Conservation (phyloP, 2,329 filamentous ascomycete genomes). For the Elsinoe arachidis region DNA sequence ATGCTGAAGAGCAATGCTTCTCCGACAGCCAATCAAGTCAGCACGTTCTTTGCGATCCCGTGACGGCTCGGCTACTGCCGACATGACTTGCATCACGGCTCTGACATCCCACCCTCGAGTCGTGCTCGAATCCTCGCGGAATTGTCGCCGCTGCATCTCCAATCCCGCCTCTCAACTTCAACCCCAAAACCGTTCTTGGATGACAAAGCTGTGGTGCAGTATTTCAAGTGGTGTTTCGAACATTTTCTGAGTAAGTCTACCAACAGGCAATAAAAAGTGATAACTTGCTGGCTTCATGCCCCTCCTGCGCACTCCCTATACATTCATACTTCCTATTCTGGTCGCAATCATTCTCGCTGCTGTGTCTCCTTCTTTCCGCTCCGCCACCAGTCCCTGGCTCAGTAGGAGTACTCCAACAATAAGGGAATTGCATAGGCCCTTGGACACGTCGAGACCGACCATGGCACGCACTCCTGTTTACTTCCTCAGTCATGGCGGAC, state of each 20-base stretch:
- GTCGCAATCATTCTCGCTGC: too few relatives aligned
- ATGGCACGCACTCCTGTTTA: constrained; percentile 40
- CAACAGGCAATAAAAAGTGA: neutral
- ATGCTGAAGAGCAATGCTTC: neutral
- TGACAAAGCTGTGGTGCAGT: constrained; percentile 6
- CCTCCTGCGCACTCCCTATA: neutral
- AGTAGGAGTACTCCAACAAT: neutral
- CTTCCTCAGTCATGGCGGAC: constrained; percentile 45
- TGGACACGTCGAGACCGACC: neutral
- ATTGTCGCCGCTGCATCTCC: neutral
- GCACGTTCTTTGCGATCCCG: constrained; percentile 3
- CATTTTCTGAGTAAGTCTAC: neutral
- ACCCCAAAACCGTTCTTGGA: neutral
- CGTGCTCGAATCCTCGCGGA: neutral
- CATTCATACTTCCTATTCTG: neutral
- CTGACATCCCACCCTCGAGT: neutral
- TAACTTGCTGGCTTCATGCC: neutral
- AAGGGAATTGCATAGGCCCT: neutral
- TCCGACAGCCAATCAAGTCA: constrained; percentile 4
- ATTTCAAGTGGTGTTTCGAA: neutral
- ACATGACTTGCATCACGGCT: constrained; percentile 5
- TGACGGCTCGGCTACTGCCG: constrained; percentile 2
- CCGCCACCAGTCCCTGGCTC: neutral
- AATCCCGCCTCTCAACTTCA: neutral
- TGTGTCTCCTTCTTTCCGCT: neutral